These are phyloP conservation scores for Bruguiera sexangula DNA, from an alignment of 345 rosid species.

Conservation along the genomic window DNA sequence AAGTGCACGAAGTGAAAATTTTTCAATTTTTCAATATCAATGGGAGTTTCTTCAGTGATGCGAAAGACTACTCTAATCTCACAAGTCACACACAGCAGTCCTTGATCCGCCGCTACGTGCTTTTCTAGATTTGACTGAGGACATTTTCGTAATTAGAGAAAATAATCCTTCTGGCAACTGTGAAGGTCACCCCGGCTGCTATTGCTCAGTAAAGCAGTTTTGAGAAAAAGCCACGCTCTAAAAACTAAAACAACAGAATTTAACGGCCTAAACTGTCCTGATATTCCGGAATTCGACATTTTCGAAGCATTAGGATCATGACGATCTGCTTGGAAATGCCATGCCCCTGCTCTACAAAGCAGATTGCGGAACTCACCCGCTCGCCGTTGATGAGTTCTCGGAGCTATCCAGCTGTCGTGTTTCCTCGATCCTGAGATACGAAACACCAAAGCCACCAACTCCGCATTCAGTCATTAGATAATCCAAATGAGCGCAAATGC, in stretches of 20 bases:
- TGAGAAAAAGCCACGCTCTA: no score
- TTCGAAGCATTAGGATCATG: slow-evolving; percentile 2
- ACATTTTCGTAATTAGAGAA: not conserved
- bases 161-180: no score
- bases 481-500: no score
- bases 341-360: not conserved
- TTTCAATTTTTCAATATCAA: not conserved
- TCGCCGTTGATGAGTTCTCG: slow-evolving; percentile 49
- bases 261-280: no score
- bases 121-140: not conserved
- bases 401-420: slow-evolving; percentile 29
- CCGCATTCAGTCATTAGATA: not conserved
- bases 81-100: not conserved
- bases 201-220: no score
- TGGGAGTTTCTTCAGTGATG: not conserved
- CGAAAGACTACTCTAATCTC: slow-evolving; percentile 6
- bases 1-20: no score
- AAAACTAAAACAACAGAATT: no score
- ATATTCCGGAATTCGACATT: not conserved
- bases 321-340: not conserved
- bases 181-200: not conserved
- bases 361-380: slow-evolving; percentile 39
- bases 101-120: no score
- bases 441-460: slow-evolving; percentile 6
- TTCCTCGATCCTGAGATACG: slow-evolving; percentile 30